These are phyloP conservation scores for Euphorbia pulcherrima DNA, from an alignment of 345 rosid species.

Conservation along the genomic window DNA sequence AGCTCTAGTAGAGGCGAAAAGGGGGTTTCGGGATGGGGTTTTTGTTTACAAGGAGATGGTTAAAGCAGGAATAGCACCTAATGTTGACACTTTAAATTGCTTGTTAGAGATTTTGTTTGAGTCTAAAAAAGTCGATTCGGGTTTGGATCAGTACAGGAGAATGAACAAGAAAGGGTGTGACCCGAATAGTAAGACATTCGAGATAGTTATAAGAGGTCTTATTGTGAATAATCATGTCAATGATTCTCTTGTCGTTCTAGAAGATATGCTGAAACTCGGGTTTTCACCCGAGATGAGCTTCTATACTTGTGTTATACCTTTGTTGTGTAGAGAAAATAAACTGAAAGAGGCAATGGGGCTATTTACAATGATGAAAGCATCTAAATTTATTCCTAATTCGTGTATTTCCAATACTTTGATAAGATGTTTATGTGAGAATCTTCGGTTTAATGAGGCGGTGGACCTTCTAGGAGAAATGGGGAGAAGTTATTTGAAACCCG, in stretches of 20 bases:
- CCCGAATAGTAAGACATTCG: constrained; percentile 44
- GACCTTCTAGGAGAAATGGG: constrained; percentile 39
- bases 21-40: constrained; percentile 33
- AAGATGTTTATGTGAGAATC: constrained; percentile 36
- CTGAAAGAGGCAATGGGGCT: constrained; percentile 32
- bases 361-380: constrained; percentile 42
- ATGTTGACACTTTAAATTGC: constrained; percentile 42
- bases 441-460: constrained; percentile 36
- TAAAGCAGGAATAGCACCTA: constrained; percentile 46
- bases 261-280: constrained; percentile 37
- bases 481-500: constrained; percentile 25
- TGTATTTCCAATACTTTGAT: constrained; percentile 30
- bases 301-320: constrained; percentile 32
- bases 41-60: constrained; percentile 65
- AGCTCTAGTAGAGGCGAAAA: constrained; percentile 37
- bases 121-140: constrained; percentile 33
- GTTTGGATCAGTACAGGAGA: constrained; percentile 51
- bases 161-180: constrained; percentile 42
- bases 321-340: constrained; percentile 41
- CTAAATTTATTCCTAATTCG: constrained; percentile 29
- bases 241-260: constrained; percentile 37
- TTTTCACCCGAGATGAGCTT: constrained; percentile 31
- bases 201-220: constrained; percentile 46
- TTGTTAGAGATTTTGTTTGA: constrained; percentile 44
- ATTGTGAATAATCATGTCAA: constrained; percentile 22